These are phyloP conservation scores for Fusarium foetens DNA, from an alignment of 2,329 filamentous ascomycete species.

Conservation along the genomic window DNA sequence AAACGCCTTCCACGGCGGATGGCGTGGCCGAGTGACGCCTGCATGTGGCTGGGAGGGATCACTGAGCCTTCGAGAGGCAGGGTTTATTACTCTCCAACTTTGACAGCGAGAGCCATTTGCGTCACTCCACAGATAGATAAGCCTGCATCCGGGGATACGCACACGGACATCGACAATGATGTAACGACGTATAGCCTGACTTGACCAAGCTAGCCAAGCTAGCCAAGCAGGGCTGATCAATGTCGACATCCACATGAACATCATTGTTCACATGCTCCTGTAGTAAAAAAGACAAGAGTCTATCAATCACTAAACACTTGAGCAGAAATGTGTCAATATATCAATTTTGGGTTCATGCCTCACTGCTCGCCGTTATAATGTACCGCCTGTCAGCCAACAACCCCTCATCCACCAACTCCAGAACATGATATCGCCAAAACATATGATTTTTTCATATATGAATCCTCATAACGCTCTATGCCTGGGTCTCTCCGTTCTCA, in stretches of 20 bases:
- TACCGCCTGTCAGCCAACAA: constrained; percentile 10
- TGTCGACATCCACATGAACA: constrained; percentile 14
- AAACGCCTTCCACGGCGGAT: constrained; percentile 29
- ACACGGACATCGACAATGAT: constrained; percentile 23
- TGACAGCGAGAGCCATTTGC: constrained; percentile 36
- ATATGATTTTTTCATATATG: not conserved
- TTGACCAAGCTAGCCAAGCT: constrained; percentile 5
- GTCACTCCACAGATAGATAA: constrained; percentile 30
- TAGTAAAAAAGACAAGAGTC: not conserved
- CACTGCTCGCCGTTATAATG: constrained; percentile 5
- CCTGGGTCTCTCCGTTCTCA: constrained; percentile 27
- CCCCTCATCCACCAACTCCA: constrained; percentile 26
- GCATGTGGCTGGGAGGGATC: constrained; percentile 31
- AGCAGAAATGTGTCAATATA: not conserved
- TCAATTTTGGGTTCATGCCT: constrained; percentile 8
- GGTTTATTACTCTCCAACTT: constrained; percentile 6
- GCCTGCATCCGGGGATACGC: constrained; percentile 19
- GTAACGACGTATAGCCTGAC: constrained; percentile 23
- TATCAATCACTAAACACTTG: not conserved
- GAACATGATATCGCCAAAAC: constrained; percentile 17
- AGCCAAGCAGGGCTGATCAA: constrained; percentile 9
- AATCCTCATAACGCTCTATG: constrained; percentile 10
- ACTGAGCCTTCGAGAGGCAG: not conserved
- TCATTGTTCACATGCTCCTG: constrained; percentile 15
- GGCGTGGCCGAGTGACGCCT: constrained; percentile 30